Conservation (phyloP, 352 stramenopile species). For the Halophytophthora batemanensis region DNA sequence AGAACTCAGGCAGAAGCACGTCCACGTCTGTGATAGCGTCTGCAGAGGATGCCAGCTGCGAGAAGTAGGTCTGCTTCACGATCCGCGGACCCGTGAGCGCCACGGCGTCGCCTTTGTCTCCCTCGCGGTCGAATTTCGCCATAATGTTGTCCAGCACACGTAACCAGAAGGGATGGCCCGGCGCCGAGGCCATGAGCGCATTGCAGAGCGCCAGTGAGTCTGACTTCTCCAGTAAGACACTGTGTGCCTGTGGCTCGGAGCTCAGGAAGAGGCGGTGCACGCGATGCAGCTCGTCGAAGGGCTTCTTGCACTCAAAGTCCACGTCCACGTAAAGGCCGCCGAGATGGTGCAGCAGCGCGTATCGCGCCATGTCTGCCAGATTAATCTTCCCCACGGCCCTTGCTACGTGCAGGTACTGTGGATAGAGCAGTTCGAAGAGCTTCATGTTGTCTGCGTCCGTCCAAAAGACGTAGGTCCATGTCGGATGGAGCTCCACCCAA, state of each 20-base stretch:
- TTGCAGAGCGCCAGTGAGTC: conserved; percentile 40
- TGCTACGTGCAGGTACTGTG: conserved; percentile 41
- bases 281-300: conserved; percentile 34
- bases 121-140: conserved; percentile 30
- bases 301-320: conserved; percentile 50
- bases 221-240: conserved; percentile 42
- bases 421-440: conserved; percentile 46
- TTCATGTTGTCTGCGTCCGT: conserved; percentile 49
- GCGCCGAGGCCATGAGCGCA: conserved; percentile 49
- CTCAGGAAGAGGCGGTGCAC: conserved; percentile 39
- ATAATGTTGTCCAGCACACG: conserved; percentile 45
- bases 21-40: conserved; percentile 8
- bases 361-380: conserved; percentile 50
- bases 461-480: conserved; percentile 62
- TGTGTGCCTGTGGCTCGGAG: conserved; percentile 40
- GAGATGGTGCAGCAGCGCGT: conserved; percentile 46
- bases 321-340: conserved; percentile 51
- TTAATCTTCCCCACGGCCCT: conserved; percentile 37
- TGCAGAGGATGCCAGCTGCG: conserved; percentile 1
- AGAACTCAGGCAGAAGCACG: conserved; percentile 39
- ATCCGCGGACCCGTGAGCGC: conserved; percentile 47
- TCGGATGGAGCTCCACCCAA: conserved; percentile 36
- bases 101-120: conserved; percentile 26
- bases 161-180: conserved; percentile 50
- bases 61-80: conserved; percentile 40